Conservation (phyloP, 1,284 basidiomycete species). For the Ustilago loliicola region DNA sequence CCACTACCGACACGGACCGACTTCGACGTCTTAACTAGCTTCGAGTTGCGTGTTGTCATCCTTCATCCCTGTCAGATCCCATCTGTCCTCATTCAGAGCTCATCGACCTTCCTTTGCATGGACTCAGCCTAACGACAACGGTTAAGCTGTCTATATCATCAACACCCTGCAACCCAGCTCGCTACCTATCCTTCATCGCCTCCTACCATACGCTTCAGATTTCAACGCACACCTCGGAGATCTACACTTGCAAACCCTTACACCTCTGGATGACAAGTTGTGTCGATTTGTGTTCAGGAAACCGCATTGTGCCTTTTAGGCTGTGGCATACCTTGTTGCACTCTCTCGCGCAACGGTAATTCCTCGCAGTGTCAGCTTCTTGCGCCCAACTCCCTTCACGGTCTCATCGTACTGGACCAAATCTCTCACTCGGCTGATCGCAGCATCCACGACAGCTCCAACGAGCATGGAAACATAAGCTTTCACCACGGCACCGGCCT, state of each 20-base stretch:
- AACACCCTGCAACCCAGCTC: no score
- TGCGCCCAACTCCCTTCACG: neutral
- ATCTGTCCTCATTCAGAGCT: neutral
- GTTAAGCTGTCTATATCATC: neutral
- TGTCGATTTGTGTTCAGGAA: no score
- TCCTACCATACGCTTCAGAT: no score
- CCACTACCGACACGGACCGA: neutral
- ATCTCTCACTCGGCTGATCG: neutral
- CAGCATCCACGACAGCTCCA: conserved; percentile 4
- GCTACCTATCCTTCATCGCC: no score
- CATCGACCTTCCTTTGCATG: neutral
- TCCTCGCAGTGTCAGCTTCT: neutral
- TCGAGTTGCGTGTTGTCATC: neutral
- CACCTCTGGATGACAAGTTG: no score
- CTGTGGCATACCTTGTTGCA: neutral
- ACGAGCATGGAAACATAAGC: conserved; percentile 17
- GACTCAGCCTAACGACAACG: neutral
- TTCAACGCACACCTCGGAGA: no score
- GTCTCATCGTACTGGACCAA: neutral
- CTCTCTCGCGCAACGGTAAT: neutral
- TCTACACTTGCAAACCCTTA: neutral
- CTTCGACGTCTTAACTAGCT: neutral
- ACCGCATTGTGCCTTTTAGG: neutral
- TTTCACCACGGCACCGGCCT: neutral
- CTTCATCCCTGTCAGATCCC: neutral